phyloP scores from a whole-genome alignment of 1,284 basidiomycete species.

The Tausonia pullulans region DNA sequence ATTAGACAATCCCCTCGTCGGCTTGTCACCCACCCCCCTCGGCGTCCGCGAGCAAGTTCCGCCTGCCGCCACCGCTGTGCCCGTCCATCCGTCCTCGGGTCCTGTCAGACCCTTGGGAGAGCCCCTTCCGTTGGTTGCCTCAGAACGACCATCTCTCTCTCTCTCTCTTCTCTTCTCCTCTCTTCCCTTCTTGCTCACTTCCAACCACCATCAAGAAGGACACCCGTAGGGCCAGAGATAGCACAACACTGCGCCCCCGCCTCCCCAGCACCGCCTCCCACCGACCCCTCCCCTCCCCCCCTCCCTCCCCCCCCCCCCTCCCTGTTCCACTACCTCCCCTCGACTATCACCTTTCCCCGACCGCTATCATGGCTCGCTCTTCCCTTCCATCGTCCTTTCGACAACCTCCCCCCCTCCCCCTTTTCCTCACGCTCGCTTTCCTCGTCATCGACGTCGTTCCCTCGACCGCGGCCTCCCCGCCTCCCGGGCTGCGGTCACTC shows the following conservation, averaged over 20 bases:
- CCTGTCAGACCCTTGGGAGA: not conserved
- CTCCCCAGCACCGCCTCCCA: not conserved
- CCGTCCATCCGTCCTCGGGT: not conserved
- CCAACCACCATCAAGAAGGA: not conserved
- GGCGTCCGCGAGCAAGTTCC: not conserved
- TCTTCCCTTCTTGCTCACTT: not conserved
- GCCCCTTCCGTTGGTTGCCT: not conserved
- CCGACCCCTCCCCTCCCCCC: not conserved
- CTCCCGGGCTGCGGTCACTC: not conserved
- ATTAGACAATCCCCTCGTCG: not conserved
- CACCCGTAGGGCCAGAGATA: not conserved
- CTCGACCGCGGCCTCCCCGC: not conserved
- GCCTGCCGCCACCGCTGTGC: not conserved
- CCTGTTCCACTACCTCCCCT: not conserved
- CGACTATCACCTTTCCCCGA: not conserved
- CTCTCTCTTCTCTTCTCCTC: not conserved
- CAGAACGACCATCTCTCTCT: not conserved
- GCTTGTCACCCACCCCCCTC: not conserved
- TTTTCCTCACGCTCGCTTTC: not conserved
- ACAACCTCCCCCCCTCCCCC: not conserved
- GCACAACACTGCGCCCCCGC: not conserved
- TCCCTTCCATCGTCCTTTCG: not conserved
- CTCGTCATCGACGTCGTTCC: not conserved
- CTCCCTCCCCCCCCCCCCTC: not conserved
- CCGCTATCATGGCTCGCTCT: not conserved